A percentile compares a stretch with the other conserved stretches of the same genome.
phyloP scores from a whole-genome alignment of 2,329 filamentous ascomycete species.

The Leptographium lundbergii region DNA sequence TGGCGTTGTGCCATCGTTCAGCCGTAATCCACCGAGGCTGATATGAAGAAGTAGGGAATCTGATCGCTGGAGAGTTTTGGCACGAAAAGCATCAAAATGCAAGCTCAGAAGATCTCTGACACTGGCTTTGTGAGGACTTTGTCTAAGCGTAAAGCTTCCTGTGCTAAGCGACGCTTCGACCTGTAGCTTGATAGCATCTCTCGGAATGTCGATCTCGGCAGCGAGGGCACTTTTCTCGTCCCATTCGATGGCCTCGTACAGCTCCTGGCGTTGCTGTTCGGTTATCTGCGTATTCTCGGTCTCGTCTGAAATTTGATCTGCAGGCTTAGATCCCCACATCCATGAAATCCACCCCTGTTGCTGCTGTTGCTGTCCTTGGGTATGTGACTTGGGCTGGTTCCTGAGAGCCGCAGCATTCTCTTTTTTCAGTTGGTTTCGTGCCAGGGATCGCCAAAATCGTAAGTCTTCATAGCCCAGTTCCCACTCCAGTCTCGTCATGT shows the following conservation, averaged over 20 bases:
- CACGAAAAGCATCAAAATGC: conserved; percentile 89
- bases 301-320: conserved; percentile 42
- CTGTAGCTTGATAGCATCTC: conserved; percentile 86
- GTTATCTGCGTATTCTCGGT: conserved; percentile 78
- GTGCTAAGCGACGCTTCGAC: conserved; percentile 88
- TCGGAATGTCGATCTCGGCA: conserved; percentile 77
- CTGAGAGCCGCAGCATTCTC: conserved; percentile 87
- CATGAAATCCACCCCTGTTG: conserved; percentile 85
- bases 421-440: conserved; percentile 86
- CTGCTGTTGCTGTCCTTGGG: conserved; percentile 37
- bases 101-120: conserved; percentile 70
- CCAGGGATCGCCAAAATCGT: conserved; percentile 91
- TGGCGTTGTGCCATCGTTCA: conserved; percentile 91
- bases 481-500: conserved; percentile 65
- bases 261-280: conserved; percentile 87
- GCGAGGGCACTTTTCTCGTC: conserved; percentile 87
- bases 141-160: conserved; percentile 87
- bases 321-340: conserved; percentile 73
- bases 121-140: conserved; percentile 64
- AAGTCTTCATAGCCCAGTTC: conserved; percentile 91
- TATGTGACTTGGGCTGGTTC: conserved; percentile 24
- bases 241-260: conserved; percentile 97
- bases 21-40: conserved; percentile 79
- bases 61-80: conserved; percentile 76
- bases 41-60: conserved; percentile 84